phyloP scores from a whole-genome alignment of 139 green algal genomes.

The Trebouxia sp. region DNA sequence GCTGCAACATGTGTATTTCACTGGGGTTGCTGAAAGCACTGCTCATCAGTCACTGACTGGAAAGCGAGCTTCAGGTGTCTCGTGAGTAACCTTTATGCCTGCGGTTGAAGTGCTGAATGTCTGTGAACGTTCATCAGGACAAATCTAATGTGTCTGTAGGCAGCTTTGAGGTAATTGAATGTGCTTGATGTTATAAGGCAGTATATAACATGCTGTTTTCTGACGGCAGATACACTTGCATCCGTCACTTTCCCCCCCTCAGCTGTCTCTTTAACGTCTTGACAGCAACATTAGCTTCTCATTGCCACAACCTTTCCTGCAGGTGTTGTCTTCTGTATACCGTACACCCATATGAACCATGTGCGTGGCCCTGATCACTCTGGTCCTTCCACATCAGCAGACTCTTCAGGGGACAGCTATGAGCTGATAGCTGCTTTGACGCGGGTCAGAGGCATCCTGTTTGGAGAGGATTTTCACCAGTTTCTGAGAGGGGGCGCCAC shows the following conservation, averaged over 20 bases:
- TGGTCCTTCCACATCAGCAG: neutral
- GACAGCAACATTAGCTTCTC: neutral
- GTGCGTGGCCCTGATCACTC: neutral
- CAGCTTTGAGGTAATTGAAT: too few relatives aligned
- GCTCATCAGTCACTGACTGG: too few relatives aligned
- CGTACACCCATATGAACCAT: slow-evolving; percentile 29
- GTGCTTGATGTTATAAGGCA: too few relatives aligned
- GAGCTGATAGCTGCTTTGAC: slow-evolving; percentile 35
- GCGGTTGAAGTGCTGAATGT: too few relatives aligned
- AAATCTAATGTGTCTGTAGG: too few relatives aligned
- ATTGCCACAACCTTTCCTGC: neutral
- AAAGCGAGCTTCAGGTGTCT: too few relatives aligned
- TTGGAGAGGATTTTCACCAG: slow-evolving; percentile 39
- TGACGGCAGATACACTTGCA: too few relatives aligned
- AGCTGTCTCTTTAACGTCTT: neutral
- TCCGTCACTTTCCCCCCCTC: neutral
- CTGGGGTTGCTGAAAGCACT: too few relatives aligned
- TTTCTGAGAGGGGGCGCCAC: slow-evolving; percentile 32
- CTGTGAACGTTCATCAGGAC: too few relatives aligned
- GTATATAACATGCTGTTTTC: too few relatives aligned
- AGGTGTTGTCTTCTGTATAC: slow-evolving; percentile 31
- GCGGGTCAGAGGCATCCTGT: neutral
- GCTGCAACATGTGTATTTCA: too few relatives aligned
- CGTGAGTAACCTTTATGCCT: too few relatives aligned
- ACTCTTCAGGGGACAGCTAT: neutral